These are phyloP conservation scores for Ophiosphaerella herpotricha DNA, from an alignment of 2,329 filamentous ascomycete genomes.

Conservation along the genomic window DNA sequence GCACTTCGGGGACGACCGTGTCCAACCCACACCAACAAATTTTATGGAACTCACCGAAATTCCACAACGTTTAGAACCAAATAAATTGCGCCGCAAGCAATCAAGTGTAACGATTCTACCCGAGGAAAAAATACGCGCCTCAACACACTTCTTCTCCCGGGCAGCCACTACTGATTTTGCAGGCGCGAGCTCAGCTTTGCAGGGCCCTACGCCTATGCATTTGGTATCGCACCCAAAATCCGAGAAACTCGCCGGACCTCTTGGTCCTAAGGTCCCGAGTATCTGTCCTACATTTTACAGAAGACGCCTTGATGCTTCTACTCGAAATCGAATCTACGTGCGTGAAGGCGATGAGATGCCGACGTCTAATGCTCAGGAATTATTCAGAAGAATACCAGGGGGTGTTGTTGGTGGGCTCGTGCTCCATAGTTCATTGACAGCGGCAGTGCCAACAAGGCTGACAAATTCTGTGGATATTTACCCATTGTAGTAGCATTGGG, in stretches of 20 bases:
- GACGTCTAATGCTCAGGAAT: constrained; percentile 18
- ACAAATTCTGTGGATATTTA: constrained; percentile 34
- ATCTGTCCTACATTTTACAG: constrained; percentile 25
- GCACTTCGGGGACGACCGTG: not conserved
- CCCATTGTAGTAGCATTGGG: constrained; percentile 14
- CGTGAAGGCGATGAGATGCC: constrained; percentile 16
- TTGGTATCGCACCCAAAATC: not conserved
- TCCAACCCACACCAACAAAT: constrained; percentile 11
- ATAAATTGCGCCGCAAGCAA: constrained; percentile 24
- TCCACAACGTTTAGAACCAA: constrained; percentile 11
- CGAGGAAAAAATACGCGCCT: constrained; percentile 14
- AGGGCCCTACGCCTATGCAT: not conserved
- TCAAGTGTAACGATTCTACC: constrained; percentile 15
- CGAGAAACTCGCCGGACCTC: not conserved
- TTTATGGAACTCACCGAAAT: constrained; percentile 31
- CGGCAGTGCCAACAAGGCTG: constrained; percentile 20
- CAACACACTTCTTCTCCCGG: constrained; percentile 18
- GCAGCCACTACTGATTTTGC: constrained; percentile 21
- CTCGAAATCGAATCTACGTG: constrained; percentile 29
- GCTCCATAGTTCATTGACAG: constrained; percentile 26
- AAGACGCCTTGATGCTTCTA: constrained; percentile 27
- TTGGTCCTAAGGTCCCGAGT: not conserved
- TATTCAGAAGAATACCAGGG: constrained; percentile 24
- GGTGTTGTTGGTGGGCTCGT: constrained; percentile 27
- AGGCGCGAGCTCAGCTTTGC: constrained; percentile 3